Base-by-base conservation (phyloP, 2,329 filamentous ascomycete species). In the Teratosphaeria destructans region DNA sequence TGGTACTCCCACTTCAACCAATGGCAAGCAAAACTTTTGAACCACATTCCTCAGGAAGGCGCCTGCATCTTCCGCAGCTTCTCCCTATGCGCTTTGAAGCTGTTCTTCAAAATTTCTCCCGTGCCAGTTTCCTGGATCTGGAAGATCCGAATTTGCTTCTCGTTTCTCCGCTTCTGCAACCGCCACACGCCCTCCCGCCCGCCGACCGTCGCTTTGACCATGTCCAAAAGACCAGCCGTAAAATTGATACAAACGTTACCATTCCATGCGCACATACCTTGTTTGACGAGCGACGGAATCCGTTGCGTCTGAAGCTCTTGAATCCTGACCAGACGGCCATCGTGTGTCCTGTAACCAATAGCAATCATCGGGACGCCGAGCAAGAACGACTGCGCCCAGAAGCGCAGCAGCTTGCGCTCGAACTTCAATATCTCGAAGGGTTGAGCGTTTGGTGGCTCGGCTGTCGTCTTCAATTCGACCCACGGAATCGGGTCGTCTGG, bases 311-410 rank as follows among this genome's bases (percentile, higher is more conserved):
- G 83, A 35, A 95, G 82, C 69, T 95, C 89, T 71, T 95, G 84
- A 12, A 95, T 71, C 12, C 83, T 80, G 55, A 81, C 79, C 26
- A 99, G 78, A 57, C 89, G 82, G 7, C 94, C 93, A 59, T 86
- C 70, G 59, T 81, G 83, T 37, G 83, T 86, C 55, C 94, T 85
- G 72, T 94, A 96, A 0, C 94, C 94, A 34, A 99, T 88, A 54
- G 96, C 85, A 64, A 99, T 90, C 65, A 87, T 94, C 0, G 91
- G 90, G 0, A 97, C 92, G 49, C 93, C 93, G 1, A 99, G 85
- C 2, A 99, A 80, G 70, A 96, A 99, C 0, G 89, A 95, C 73
- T 97, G 94, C 14, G 93, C 90, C 94, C 94, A 99, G 76, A 93
- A 96, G 70, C 95, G 95, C 34, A 71, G 67, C 74, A 97, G 81